Base-by-base conservation (phyloP, 768 basidiomycete species). In the Tylopilus sp. region DNA sequence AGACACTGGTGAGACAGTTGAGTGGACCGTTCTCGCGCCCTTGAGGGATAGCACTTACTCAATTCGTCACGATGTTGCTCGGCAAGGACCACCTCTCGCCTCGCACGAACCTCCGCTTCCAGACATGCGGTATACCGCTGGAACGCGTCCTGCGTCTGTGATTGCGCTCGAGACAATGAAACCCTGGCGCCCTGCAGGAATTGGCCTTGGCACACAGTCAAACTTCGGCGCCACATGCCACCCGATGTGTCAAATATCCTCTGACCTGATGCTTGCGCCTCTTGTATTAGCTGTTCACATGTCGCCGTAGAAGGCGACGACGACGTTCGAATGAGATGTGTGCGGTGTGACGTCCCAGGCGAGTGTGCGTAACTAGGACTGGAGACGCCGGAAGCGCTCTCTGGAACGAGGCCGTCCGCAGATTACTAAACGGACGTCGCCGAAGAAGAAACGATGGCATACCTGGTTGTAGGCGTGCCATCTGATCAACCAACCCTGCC, bases 121-220 rank as follows among this genome's bases (percentile, higher is more conserved):
- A 88, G 73, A 68, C 82, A 86, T 12, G 80, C 76, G 12, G 81
- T 87, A 61, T 89, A 89, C 46, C 81, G 73, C 64, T 83, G 75
- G 61, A 87, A 86, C 4, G 85, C 79, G 38, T 87, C 86, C 60
- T 87, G 84, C 0, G 85, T 84, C 45, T 87, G 85, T 62, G 84
- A 82, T 62, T 85, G 85, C 21, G 85, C 83, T 40, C 85, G 78
- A 40, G 77, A 61, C n/a, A 87, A 72, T 6, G 82, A 75, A 43
- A 75, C 74, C 29, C 85, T 83, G 19, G 84, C 78, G 45, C 77
- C 80, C 67, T 83, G 81, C 41, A 89, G 74, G 55, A 79, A 78
- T 76, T 84, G 78, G 60, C 81, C 82, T 85, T 67, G 58, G 52
- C 31, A 34, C 19, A 50, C 50, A 36, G 51, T 61, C 55, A 59